Base-by-base conservation (phyloP, 257 asterid genomes). In the Datura wrightii region DNA sequence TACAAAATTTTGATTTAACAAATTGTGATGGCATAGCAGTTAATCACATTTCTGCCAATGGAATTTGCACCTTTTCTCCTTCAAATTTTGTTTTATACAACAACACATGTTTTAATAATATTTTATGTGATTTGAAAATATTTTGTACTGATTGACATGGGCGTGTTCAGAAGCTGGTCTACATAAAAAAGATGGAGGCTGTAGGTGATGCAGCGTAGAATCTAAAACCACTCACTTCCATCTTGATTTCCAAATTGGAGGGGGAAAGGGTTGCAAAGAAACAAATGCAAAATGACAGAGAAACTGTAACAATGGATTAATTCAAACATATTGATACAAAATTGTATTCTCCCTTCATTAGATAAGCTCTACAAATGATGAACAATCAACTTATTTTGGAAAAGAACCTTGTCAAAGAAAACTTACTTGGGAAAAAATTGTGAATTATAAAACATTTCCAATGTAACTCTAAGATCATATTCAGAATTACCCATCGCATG, bases 211-310 rank as follows among this genome's bases (percentile, higher is more conserved):
- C 46, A 66, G 2, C 2, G 50, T 67, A 67, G 37, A 66, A 67
- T 59, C 50, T 67, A 67, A 67, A 14, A 15, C 76, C 42, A 65
- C 50, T 37, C 66, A 67, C 3, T 37, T 66, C 46, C 46, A 36
- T 58, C 65, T 16, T 66, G 10, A 66, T 66, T 66, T 66, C 74
- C 74, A 34, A 34, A 66, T 36, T 67, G 24, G 76, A 67, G 6
- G n/a, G 76, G 7, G 14, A 37, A 39, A 16, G 79, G 79, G 34
- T 69, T 41, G 6, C 19, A 69, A 69, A 41, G 53, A 41, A 69
- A 16, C 53, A 41, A 69, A 69, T 69, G 54, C 79, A 41, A 69
- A 37, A 69, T 24, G 19, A 69, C 50, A 19, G 14, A 41, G 54
- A 4, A 69, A 69, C 11, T 34, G 19, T 67, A 24, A 41, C 53